phyloP scores from a whole-genome alignment of 2,329 filamentous ascomycete genomes.

The Chrysoporthe austroafricana region DNA sequence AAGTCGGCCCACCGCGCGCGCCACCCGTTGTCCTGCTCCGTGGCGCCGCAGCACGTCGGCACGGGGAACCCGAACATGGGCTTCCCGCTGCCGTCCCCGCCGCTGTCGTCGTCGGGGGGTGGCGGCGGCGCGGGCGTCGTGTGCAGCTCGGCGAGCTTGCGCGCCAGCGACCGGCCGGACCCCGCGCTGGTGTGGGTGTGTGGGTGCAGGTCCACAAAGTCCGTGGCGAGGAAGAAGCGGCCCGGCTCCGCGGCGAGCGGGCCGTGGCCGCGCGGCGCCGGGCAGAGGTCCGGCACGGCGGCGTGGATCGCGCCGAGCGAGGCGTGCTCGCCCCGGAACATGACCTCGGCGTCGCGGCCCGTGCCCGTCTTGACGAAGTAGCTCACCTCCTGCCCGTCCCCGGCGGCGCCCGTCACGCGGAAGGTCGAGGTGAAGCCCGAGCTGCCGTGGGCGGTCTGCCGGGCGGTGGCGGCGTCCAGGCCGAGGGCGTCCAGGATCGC shows the following conservation, averaged over 20 bases:
- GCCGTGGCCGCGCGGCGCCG: slow-evolving; percentile 75
- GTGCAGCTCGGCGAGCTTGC: slow-evolving; percentile 80
- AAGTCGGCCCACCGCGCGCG: slow-evolving; percentile 80
- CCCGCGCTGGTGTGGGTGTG: slow-evolving; percentile 40
- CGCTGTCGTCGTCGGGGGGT: too few relatives aligned
- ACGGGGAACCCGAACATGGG: slow-evolving; percentile 83
- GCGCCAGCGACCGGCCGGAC: slow-evolving; percentile 64
- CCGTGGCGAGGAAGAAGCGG: slow-evolving; percentile 68
- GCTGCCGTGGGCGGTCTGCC: slow-evolving; percentile 63
- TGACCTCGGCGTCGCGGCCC: slow-evolving; percentile 62
- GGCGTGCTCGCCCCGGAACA: slow-evolving; percentile 80
- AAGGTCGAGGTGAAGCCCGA: slow-evolving; percentile 72
- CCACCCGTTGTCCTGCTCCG: slow-evolving; percentile 78
- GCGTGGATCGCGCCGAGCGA: slow-evolving; percentile 82
- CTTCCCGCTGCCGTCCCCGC: slow-evolving; percentile 51
- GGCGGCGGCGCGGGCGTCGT: slow-evolving; percentile 72
- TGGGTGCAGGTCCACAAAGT: slow-evolving; percentile 72
- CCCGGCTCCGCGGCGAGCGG: slow-evolving; percentile 55
- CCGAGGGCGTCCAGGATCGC: slow-evolving; percentile 65
- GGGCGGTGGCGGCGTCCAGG: slow-evolving; percentile 58
- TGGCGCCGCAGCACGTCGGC: slow-evolving; percentile 84
- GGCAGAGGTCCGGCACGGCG: slow-evolving; percentile 75
- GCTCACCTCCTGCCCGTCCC: slow-evolving; percentile 30
- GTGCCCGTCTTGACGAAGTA: slow-evolving; percentile 76
- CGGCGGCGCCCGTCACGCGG: slow-evolving; percentile 34